A percentile compares a stretch with the other conserved stretches of the same genome.
phyloP scores from a whole-genome alignment of 768 basidiomycete genomes.

The Hericium erinaceus region DNA sequence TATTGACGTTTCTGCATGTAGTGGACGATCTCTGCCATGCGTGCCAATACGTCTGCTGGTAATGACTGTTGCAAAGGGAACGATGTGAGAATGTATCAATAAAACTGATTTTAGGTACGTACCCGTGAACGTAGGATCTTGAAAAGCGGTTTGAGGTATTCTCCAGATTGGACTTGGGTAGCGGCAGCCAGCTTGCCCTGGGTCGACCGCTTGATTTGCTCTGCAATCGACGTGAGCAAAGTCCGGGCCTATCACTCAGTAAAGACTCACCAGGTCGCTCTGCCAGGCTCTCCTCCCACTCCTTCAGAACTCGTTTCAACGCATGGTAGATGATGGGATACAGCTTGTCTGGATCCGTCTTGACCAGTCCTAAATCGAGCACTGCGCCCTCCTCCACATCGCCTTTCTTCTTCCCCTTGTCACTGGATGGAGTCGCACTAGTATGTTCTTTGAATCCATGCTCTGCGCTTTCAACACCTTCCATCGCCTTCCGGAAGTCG shows the following conservation, averaged over 20 bases:
- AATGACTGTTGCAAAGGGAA: constrained; percentile 42
- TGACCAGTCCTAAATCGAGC: constrained; percentile 74
- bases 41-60: constrained; percentile 73
- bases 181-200: constrained; percentile 94
- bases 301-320: constrained; percentile 83
- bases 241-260: neutral
- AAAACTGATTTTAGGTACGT: constrained; percentile 22
- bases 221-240: constrained; percentile 28
- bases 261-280: constrained; percentile 69
- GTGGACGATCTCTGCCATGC: constrained; percentile 90
- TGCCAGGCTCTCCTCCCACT: constrained; percentile 95
- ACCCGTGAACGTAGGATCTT: constrained; percentile 83
- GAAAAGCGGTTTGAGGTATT: constrained; percentile 96
- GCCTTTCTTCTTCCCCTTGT: constrained; percentile 58
- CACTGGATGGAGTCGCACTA: constrained; percentile 22
- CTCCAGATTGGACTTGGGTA: constrained; percentile 89
- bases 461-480: constrained; percentile 79
- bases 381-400: constrained; percentile 29
- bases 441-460: constrained; percentile 51
- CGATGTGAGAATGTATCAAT: neutral
- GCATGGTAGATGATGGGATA: constrained; percentile 97
- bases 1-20: constrained; percentile 96
- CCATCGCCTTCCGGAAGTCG: constrained; percentile 86
- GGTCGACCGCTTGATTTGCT: constrained; percentile 76
- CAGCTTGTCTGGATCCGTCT: constrained; percentile 87